Percentiles rank a stretch among this genome's conserved stretches.
Conservation (phyloP, 805 yeast species). For the Sugiyamaella mastotermitis region DNA sequence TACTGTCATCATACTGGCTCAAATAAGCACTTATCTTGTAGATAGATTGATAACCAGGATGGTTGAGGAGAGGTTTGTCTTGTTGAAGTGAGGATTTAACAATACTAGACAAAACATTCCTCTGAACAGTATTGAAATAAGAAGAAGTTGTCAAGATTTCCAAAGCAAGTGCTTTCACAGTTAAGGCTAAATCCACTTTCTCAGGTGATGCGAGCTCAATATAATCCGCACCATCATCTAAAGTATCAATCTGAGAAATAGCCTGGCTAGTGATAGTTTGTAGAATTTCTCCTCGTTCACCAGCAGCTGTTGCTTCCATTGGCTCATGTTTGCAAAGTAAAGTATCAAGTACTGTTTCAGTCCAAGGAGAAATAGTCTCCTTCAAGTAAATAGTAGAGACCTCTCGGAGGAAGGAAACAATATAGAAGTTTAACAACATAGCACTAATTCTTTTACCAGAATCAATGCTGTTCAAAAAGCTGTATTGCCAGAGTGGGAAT, state of each 20-base stretch:
- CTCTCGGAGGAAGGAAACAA: background rate
- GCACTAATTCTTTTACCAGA: conserved; percentile 20
- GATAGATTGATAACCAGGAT: conserved; percentile 43
- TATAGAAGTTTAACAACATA: conserved; percentile 13
- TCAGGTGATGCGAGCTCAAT: conserved; percentile 46
- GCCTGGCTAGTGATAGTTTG: conserved; percentile 22
- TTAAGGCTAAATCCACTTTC: conserved; percentile 45
- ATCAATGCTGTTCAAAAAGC: conserved; percentile 3
- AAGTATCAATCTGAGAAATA: conserved; percentile 36
- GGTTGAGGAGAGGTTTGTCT: conserved; percentile 48
- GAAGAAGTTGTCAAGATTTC: conserved; percentile 59
- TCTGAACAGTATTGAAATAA: conserved; percentile 39
- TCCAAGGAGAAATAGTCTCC: conserved; percentile 3
- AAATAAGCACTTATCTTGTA: conserved; percentile 53
- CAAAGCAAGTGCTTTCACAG: conserved; percentile 49
- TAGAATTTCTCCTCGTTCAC: too few species aligned
- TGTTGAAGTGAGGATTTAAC: conserved; percentile 48
- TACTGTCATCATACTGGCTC: conserved; percentile 29
- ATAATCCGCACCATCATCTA: conserved; percentile 55
- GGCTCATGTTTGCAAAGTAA: too few species aligned
- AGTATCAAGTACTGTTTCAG: too few species aligned
- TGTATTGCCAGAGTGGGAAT: conserved; percentile 5
- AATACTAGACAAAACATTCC: conserved; percentile 38
- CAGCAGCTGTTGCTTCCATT: too few species aligned
- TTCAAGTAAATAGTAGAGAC: background rate